Base-by-base conservation (phyloP, 2,329 filamentous ascomycete species). In the Xylariaceae sp. region DNA sequence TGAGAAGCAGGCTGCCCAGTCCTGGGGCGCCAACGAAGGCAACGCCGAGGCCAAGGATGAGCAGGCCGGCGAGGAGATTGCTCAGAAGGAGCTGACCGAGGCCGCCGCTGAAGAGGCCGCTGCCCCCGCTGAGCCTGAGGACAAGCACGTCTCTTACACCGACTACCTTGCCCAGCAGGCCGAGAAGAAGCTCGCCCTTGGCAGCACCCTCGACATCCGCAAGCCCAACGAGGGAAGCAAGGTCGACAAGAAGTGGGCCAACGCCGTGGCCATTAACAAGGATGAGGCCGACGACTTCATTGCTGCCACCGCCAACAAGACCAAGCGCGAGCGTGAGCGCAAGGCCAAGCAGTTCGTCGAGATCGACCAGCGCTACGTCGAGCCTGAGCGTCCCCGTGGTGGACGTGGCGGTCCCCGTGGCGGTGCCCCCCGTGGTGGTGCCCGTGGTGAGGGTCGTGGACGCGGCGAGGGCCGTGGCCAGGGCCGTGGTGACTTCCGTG, bases 211-310 rank as follows among this genome's bases (percentile, higher is more conserved):
- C 71, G 84, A 90, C 72, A 82, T 91, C 73, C 93, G 94, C 80
- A 87, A 92, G 81, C 80, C 93, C 77, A 97, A 97, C 82, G 92
- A 97, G 82, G 92, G 92, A 72, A 84, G 81, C 81, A 90, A 91
- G 81, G 74, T 80, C 71, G 87, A 92, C 82, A 93, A 94, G 85
- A 94, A 97, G 84, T 96, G 92, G 90, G 89, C 89, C 71, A 82
- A 83, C 71, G 92, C 91, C 74, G 95, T 92, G 82, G 73, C 82
- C 60, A 79, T 89, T 59, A 74, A 78, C 73, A 88, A 88, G 76
- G 80, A 85, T 17, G 83, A 85, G 10, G 82, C 84, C 57, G 86
- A 91, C 70, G 86, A 88, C 69, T 97, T 90, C 84, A 88, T 96
- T 73, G 78, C 88, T 71, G 86, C 82, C 69, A 76, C 82, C 67